Base-by-base conservation (phyloP, 129 eudicot genomes). In the Dittrichia graveolens region DNA sequence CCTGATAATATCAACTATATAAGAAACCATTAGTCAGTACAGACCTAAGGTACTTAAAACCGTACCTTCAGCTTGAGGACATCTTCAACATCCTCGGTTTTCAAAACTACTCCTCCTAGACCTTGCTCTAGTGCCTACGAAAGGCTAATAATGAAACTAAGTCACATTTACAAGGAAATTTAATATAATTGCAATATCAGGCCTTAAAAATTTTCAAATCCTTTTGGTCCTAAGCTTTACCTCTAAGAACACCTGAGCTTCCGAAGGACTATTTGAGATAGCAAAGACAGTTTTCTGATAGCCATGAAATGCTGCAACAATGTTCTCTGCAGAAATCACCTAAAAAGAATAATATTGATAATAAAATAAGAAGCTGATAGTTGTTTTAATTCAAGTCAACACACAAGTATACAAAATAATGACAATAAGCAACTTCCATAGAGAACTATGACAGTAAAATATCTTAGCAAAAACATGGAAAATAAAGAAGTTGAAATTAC, bases 251-350 rank as follows among this genome's bases (percentile, higher is more conserved):
- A 77, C 46, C 73, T 88, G 96, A 72, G 98, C 96, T 86, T 90
- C 96, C 34, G 80, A 73, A 48, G 82, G 69, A 61, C 82, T 80
- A 75, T 79, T 83, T 48, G 98, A 88, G 81, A 90, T 52, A 35
- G 98, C 98, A 73, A 90, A 80, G 38, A 90, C 85, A 57, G 87
- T 94, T 81, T 83, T 90, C 35, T 75, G 80, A 67, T 75, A 67
- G 79, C 88, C 92, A 83, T 94, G 97, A 83, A 88, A 80, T 49
- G 95, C 96, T 40, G 96, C 98, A 74, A 90, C 93, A 34, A 94
- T 90, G 79, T 94, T 94, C 67, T 94, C 98, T 40, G 97, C 95
- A 71, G 98, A 96, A 80, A 94, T 94, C 78, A 88, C 96, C 98
- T 94, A 75, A 67, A 71, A 67, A 53, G 69, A 24, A 69, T 24